These are phyloP conservation scores for Ogataea polymorpha DNA, from an alignment of 805 yeast genomes.

Conservation along the genomic window DNA sequence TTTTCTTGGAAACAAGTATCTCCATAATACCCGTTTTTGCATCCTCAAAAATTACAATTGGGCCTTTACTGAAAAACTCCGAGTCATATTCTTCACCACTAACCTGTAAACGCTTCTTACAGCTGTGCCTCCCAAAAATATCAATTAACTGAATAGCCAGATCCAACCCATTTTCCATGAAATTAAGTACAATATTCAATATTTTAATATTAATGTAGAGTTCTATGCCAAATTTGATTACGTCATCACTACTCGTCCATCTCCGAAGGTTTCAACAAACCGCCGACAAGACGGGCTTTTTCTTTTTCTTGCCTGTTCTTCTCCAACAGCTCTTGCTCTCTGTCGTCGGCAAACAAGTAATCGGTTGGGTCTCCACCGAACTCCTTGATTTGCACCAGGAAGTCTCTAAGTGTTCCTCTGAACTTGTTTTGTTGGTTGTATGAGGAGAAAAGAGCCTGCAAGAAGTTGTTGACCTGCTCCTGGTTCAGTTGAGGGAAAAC, in stretches of 20 bases:
- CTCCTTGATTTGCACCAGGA: constrained; percentile 93
- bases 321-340: constrained; percentile 71
- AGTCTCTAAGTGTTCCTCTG: constrained; percentile 85
- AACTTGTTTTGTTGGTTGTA: constrained; percentile 75
- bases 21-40: constrained; percentile 11
- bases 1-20: constrained; percentile 14
- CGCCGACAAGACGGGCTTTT: constrained; percentile 85
- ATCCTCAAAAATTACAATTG: constrained; percentile 18
- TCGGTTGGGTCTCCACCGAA: constrained; percentile 95
- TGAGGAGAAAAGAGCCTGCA: constrained; percentile 69
- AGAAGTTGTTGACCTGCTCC: constrained; percentile 78
- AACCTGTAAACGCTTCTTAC: constrained; percentile 2
- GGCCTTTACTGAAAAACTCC: constrained; percentile 28
- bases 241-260: constrained; percentile 58
- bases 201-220: not conserved
- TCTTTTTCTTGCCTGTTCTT: constrained; percentile 69
- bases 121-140: not conserved
- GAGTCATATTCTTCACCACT: constrained; percentile 23
- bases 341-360: constrained; percentile 91
- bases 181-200: not conserved
- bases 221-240: constrained; percentile 3
- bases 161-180: constrained; percentile 1
- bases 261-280: constrained; percentile 90
- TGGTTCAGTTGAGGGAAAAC: constrained; percentile 92
- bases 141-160: constrained; percentile 3